phyloP scores from a whole-genome alignment of 1,284 basidiomycete species.

The Trichosporon asahii region DNA sequence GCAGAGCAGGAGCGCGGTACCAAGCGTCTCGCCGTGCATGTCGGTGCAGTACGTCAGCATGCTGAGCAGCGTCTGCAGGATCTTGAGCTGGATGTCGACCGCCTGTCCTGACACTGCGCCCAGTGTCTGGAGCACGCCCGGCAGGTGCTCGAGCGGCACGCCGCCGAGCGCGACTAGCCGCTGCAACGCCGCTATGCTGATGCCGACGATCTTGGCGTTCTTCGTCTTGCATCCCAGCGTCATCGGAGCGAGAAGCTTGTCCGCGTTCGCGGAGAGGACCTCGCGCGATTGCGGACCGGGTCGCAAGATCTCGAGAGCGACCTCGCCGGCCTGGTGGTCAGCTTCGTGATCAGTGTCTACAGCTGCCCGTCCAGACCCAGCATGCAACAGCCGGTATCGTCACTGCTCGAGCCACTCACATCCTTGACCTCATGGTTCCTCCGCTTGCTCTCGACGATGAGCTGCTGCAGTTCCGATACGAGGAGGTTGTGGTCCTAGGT shows the following conservation, averaged over 20 bases:
- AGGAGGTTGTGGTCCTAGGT: constrained; percentile 52
- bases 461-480: constrained; percentile 58
- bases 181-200: constrained; percentile 86
- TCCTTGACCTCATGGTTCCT: constrained; percentile 79
- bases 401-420: constrained; percentile 53
- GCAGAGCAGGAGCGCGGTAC: constrained; percentile 78
- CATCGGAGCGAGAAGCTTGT: constrained; percentile 79
- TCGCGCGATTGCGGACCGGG: constrained; percentile 61
- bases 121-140: constrained; percentile 75
- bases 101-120: constrained; percentile 83
- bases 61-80: constrained; percentile 82
- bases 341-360: not conserved
- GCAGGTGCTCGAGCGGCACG: constrained; percentile 64
- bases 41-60: constrained; percentile 80
- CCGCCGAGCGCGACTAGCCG: constrained; percentile 82
- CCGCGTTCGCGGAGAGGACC: constrained; percentile 61
- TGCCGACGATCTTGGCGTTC: constrained; percentile 88
- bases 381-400: constrained; percentile 9
- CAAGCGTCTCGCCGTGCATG: constrained; percentile 73
- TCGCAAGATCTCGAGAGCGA: constrained; percentile 72
- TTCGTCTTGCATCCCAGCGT: constrained; percentile 92
- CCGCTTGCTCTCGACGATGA: constrained; percentile 73
- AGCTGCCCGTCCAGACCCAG: not conserved
- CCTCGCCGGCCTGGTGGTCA: constrained; percentile 65
- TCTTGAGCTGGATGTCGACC: constrained; percentile 89